Base-by-base conservation (phyloP, 2,329 filamentous ascomycete genomes). In the Cladosporium phlei region DNA sequence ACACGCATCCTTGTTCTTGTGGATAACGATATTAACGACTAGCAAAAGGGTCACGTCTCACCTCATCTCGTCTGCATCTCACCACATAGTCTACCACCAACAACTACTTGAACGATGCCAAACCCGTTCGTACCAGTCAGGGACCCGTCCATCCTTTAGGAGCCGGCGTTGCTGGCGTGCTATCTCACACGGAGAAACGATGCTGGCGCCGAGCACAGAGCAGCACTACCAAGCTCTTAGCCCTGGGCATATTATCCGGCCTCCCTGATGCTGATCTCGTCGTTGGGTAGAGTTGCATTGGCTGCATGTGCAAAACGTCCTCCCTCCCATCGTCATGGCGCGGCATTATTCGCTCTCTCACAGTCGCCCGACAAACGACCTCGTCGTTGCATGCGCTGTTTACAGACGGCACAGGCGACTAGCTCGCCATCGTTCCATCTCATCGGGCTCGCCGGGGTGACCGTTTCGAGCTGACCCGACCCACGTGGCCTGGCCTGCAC, bases 401-500 rank as follows among this genome's bases (percentile, higher is more conserved):
- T n/a, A n/a, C n/a, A n/a, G n/a, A n/a, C n/a, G n/a, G n/a, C n/a
- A n/a, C n/a, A n/a, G n/a, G n/a, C n/a, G n/a, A n/a, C n/a, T n/a
- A n/a, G n/a, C n/a, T n/a, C n/a, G n/a, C n/a, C n/a, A 11, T 25
- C 24, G 6, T 6, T 11, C 33, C 37, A 27, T 28, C 25, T 25
- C 19, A 19, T 32, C 21, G 42, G 40, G 42, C 32, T 45, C 19
- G 32, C 42, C 42, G 42, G 40, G 42, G 42, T 45, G 25, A 27
- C 42, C 42, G 42, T 45, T 45, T n/a, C n/a, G n/a, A n/a, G n/a
- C n/a, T 44, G 30, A 35, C 21, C 42, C 32, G 42, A 37, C 42
- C 39, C 42, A 45, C 42, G 42, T 45, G 42, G 42, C 30, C 32
- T 45, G 42, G 42, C 30, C 32, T 35, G 42, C 42, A 45, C 42